Evolutionary conservation across 768 basidiomycete species (phyloP).

Genomic region (Hypsizygus marmoreus): DNA sequence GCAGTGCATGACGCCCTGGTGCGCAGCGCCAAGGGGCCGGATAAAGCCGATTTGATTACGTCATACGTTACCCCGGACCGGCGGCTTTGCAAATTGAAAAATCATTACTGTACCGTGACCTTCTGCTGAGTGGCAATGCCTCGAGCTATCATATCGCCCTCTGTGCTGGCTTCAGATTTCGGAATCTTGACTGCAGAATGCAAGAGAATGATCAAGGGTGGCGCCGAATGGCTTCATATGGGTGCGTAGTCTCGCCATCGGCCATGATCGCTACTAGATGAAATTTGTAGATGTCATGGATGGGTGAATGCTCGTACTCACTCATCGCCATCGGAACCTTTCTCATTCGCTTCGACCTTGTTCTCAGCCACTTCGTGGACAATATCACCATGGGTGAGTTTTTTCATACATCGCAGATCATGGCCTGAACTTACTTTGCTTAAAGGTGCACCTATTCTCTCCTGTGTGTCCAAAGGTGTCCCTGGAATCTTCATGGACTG

Average conservation of each 20-base stretch:
- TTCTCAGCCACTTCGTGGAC: constrained; percentile 88
- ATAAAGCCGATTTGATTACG: constrained; percentile 9
- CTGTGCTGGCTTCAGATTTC: constrained; percentile 96
- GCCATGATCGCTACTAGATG: constrained; percentile 8
- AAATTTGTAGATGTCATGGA: constrained; percentile 87
- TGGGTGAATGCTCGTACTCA: constrained; percentile 55
- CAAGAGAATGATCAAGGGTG: constrained; percentile 91
- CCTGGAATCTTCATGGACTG: constrained; percentile 99
- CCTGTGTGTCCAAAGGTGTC: constrained; percentile 81
- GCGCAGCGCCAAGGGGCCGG: not conserved
- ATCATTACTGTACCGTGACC: constrained; percentile 1
- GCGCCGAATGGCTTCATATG: constrained; percentile 99
- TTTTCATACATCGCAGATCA: constrained; percentile 2
- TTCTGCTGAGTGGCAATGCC: constrained; percentile 61
- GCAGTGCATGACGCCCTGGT: constrained; percentile 5
- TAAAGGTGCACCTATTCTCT: constrained; percentile 83
- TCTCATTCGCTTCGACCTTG: constrained; percentile 10
- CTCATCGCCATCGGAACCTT: constrained; percentile 6
- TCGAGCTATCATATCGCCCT: constrained; percentile 92
- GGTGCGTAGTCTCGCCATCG: constrained; percentile 44
- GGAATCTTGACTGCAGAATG: constrained; percentile 95
- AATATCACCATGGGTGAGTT: constrained; percentile 94
- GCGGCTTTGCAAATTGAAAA: not conserved
- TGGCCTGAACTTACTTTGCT: constrained; percentile 5
- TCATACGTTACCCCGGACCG: too few species aligned